Evolutionary conservation across 148 eudicot genomes (phyloP).

Genomic region (Beta vulgaris): DNA sequence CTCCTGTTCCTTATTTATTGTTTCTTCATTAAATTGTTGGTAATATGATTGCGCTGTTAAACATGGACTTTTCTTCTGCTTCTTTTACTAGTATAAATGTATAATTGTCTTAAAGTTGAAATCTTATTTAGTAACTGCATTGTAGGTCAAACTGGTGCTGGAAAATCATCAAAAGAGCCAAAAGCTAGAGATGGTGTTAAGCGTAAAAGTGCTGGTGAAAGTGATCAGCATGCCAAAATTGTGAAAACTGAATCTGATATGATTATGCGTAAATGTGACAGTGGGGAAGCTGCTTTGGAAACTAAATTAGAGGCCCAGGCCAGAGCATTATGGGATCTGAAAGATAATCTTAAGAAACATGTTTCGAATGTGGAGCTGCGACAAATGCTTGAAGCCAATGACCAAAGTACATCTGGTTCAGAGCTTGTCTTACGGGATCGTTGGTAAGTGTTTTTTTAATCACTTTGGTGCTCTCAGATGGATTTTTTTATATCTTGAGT

Average conservation of each 20-base stretch:
- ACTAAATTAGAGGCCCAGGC: constrained; percentile 71
- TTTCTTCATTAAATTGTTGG: not conserved
- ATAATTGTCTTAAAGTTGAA: not conserved
- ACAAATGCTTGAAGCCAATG: constrained; percentile 86
- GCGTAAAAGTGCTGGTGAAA: constrained; percentile 48
- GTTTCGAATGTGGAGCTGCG: constrained; percentile 67
- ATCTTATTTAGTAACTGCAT: not conserved
- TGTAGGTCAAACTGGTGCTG: constrained; percentile 40
- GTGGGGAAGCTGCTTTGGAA: constrained; percentile 41
- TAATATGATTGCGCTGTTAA: not conserved
- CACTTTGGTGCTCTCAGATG: not conserved
- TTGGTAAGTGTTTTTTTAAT: constrained; percentile 50
- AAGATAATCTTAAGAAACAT: constrained; percentile 79
- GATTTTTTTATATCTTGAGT: not conserved
- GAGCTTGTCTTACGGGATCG: constrained; percentile 85
- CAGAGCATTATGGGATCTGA: constrained; percentile 75
- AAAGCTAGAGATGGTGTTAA: constrained; percentile 49
- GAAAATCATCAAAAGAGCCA: constrained; percentile 29
- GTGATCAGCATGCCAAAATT: constrained; percentile 49
- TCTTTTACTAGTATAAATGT: not conserved
- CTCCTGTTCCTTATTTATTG: not conserved
- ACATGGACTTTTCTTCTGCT: not conserved
- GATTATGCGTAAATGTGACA: constrained; percentile 29
- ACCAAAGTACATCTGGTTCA: constrained; percentile 73
- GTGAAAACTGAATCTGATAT: constrained; percentile 47